Conservation (phyloP, 805 yeast species). For the Myxozyma geophila region DNA sequence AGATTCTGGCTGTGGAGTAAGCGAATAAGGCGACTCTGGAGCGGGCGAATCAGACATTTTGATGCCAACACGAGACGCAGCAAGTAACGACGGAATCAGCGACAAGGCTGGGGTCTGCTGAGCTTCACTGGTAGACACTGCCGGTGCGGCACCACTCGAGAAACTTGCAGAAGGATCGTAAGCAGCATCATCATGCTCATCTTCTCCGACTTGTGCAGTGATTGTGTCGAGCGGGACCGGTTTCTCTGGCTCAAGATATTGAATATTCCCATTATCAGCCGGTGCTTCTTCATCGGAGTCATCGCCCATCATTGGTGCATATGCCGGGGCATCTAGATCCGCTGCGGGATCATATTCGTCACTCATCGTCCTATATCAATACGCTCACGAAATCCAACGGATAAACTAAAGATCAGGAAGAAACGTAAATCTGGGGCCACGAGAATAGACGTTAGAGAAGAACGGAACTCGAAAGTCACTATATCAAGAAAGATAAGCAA, state of each 20-base stretch:
- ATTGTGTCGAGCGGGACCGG: not conserved
- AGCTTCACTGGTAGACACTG: not conserved
- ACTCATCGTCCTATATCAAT: not conserved
- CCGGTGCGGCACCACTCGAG: not conserved
- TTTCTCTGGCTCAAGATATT: constrained; percentile 1
- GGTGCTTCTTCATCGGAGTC: not conserved
- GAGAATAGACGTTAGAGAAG: too few relatives aligned
- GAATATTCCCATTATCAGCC: not conserved
- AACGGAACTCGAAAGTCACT: too few relatives aligned
- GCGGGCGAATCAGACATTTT: not conserved
- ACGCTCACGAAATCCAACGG: not conserved
- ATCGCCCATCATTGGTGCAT: constrained; percentile 11
- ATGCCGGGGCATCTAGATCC: constrained; percentile 12
- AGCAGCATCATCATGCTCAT: not conserved
- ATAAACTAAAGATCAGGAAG: not conserved
- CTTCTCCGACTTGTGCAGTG: not conserved
- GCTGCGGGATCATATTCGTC: constrained; percentile 6
- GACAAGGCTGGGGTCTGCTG: constrained; percentile 5
- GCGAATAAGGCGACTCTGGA: not conserved
- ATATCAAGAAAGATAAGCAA: not conserved
- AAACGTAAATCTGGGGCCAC: not conserved
- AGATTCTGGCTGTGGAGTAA: not conserved
- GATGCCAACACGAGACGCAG: constrained; percentile 6
- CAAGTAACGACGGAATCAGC: constrained; percentile 7
- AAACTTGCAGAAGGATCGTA: not conserved